These are phyloP conservation scores for Globisporangium middletonii DNA, from an alignment of 352 stramenopile species.

Conservation along the genomic window DNA sequence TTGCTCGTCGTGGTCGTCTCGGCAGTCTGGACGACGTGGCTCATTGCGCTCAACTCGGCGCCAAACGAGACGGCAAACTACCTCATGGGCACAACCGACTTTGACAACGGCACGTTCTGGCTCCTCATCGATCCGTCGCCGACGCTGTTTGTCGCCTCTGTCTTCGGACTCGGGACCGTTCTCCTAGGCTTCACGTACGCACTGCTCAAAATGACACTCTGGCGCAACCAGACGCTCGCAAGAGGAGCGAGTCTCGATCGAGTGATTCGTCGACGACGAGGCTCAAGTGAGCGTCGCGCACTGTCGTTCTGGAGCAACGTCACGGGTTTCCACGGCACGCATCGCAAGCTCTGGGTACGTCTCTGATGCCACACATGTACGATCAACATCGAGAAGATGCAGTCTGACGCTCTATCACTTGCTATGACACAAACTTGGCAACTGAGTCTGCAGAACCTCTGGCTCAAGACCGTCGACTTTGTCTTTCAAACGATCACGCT, in stretches of 20 bases:
- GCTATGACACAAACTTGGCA: not conserved
- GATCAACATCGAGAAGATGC: too few species aligned
- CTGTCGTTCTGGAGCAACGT: conserved; percentile 16
- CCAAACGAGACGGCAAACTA: conserved; percentile 27
- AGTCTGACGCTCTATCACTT: not conserved
- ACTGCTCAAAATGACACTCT: conserved; percentile 5
- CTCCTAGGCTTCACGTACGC: conserved; percentile 8
- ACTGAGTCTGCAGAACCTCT: conserved; percentile 20
- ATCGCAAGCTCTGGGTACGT: conserved; percentile 34
- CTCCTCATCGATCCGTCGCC: conserved; percentile 20
- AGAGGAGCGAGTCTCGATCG: conserved; percentile 1
- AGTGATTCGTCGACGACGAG: not conserved
- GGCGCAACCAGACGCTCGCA: not conserved
- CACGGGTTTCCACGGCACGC: conserved; percentile 18
- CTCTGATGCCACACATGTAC: too few species aligned
- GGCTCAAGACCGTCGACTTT: conserved; percentile 26
- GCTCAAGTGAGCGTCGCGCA: conserved; percentile 7
- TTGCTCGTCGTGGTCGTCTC: conserved; percentile 12
- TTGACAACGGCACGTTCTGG: conserved; percentile 32
- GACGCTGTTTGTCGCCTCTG: conserved; percentile 9
- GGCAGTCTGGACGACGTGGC: conserved; percentile 23
- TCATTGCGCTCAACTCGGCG: conserved; percentile 21
- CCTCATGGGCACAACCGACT: conserved; percentile 28
- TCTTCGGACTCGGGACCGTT: conserved; percentile 4
- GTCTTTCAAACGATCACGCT: conserved; percentile 24